Evolutionary conservation across 257 asterid genomes (phyloP), one percentile per base, ranked within the genome.

Genomic region (Solanum sejunctum): DNA sequence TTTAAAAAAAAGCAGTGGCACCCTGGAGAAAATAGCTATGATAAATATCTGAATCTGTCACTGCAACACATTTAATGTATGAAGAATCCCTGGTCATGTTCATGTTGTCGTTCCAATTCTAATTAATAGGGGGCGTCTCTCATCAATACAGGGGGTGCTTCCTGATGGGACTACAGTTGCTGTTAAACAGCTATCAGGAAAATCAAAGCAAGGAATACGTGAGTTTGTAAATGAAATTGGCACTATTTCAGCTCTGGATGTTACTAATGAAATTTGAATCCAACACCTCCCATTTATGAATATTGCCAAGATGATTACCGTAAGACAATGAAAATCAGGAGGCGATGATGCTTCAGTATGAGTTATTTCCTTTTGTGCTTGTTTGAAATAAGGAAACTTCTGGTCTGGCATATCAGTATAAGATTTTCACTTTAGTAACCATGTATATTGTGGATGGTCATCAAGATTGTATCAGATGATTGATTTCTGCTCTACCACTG

Each of bases 221-320:
- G 89, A 87, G 77, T 87, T 84, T 49, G 73, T 84, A 7, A 84
- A 49, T 70, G 89, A 87, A 81, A 81, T 87, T 32, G 84, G 86
- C 23, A 73, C 67, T 8, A 87, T 69, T 45, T 79, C 84, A 72
- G 84, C 87, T 47, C 70, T 80, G 49, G 26, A 26, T n/a, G n/a
- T 71, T 45, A 71, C 17, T 11, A 43, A 43, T 71, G 80, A 71
- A 2, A 20, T 71, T 71, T 71, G 80, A 71, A 43, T 43, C 18
- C 56, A 71, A 71, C 55, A 3, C 11, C 56, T 43, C 36, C 80
- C 55, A 71, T 16, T 43, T n/a, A 20, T 20, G 79, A 18, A 71
- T 71, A 41, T 41, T 8, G 10, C 55, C 55, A 3, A 17, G 18
- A 43, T 4, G 56, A 71, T 69, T 39, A 17, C 78, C 2, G 0